Percentiles rank a stretch among this genome's conserved stretches.
phyloP scores from a whole-genome alignment of 805 yeast species.

The Suhomyces sp. region DNA sequence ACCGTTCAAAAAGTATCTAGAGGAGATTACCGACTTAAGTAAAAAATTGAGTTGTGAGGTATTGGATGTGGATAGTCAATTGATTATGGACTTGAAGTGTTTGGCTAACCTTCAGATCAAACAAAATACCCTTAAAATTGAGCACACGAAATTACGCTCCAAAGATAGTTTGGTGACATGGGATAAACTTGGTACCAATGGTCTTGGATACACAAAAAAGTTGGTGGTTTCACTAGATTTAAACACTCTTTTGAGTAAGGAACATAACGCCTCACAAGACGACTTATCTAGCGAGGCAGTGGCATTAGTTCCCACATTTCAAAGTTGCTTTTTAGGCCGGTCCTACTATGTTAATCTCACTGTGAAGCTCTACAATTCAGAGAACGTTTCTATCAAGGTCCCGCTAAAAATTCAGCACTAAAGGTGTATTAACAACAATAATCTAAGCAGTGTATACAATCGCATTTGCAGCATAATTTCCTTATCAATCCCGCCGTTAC shows the following conservation, averaged over 20 bases:
- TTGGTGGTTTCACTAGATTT: constrained; percentile 12
- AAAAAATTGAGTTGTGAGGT: constrained; percentile 17
- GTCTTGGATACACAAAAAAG: constrained; percentile 4
- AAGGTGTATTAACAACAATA: too few species aligned
- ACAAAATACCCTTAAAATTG: constrained; percentile 18
- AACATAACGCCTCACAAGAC: constrained; percentile 16
- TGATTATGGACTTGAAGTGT: constrained; percentile 27
- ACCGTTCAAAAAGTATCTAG: constrained; percentile 21
- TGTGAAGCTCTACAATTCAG: constrained; percentile 20
- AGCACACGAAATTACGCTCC: constrained; percentile 8
- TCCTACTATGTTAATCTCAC: constrained; percentile 21
- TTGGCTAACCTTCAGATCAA: constrained; percentile 25
- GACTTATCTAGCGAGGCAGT: constrained; percentile 15
- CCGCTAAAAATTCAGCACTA: constrained; percentile 17
- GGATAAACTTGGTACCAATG: constrained; percentile 2
- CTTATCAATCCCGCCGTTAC: too few species aligned
- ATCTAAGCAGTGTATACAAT: too few species aligned
- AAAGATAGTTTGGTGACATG: constrained; percentile 5
- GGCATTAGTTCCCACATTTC: constrained; percentile 27
- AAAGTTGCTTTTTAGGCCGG: constrained; percentile 29
- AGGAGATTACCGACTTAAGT: constrained; percentile 16
- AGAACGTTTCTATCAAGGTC: constrained; percentile 18
- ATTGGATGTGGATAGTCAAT: constrained; percentile 17
- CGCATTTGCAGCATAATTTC: too few species aligned
- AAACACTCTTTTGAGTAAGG: constrained; percentile 11